Base-by-base conservation (phyloP, 2,329 filamentous ascomycete species). In the Paradendryphiella salina region DNA sequence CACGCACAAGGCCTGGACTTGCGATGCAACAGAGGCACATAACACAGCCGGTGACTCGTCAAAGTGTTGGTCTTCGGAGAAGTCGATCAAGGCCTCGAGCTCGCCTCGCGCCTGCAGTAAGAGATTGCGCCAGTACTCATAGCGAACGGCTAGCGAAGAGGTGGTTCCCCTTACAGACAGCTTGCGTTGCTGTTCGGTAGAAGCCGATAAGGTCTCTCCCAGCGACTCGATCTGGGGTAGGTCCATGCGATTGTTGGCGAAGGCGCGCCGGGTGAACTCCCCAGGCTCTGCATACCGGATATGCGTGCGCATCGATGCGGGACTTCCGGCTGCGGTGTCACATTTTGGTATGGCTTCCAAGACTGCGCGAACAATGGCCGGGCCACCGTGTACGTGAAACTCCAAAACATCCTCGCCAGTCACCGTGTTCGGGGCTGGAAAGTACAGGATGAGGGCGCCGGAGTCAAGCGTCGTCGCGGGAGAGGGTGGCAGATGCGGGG, bases 31-130 rank as follows among this genome's bases (percentile, higher is more conserved):
- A 40, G 85, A 90, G 0, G 68, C 71, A 36, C 95, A 80, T 17
- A 97, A 79, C 47, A 88, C 82, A 0, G 80, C 76, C 0, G 90
- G 88, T 2, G 89, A 87, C 73, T 96, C 91, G 61, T 97, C 92
- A 66, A 99, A 96, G 75, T 97, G 89, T 74, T 99, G 93, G 66
- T 97, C 94, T 71, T 99, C 94, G 1, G 90, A 88, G 70, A 99
- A 99, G 73, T 99, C 94, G 55, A 99, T 97, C 60, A 99, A 76
- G 0, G 94, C 94, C 74, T 99, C 94, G 32, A 99, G 80, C 75
- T 97, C 92, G 8, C 90, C 94, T 1, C 94, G 84, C 8, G 92
- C 92, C 56, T 87, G 81, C 5, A 97, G 78, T 14, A 99, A 76
- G 58, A 85, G 80, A 57, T 83, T 77, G 20, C 93, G 85, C 94